A percentile compares a stretch with the other conserved stretches of the same genome.
Conservation (phyloP, 2,329 filamentous ascomycete species). For the Fusarium sp. region DNA sequence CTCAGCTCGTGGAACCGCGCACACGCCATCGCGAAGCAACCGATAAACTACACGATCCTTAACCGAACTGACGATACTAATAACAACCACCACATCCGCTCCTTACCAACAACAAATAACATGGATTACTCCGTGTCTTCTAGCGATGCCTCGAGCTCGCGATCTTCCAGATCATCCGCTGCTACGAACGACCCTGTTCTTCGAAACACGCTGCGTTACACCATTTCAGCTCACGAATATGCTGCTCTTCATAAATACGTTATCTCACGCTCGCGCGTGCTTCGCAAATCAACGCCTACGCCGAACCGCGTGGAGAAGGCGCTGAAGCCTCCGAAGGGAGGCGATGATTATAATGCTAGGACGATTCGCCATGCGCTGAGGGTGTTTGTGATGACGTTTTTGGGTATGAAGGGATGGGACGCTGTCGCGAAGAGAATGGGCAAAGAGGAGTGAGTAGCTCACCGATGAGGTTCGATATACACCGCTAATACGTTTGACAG, state of each 20-base stretch:
- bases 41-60: slow-evolving; percentile 19
- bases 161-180: slow-evolving; percentile 35
- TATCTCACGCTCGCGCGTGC: slow-evolving; percentile 73
- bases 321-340: slow-evolving; percentile 50
- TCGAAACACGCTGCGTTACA: slow-evolving; percentile 88
- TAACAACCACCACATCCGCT: background rate
- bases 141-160: slow-evolving; percentile 39
- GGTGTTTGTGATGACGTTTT: slow-evolving; percentile 73
- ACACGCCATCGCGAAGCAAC: slow-evolving; percentile 21
- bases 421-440: slow-evolving; percentile 61
- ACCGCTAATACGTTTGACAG: slow-evolving; percentile 33
- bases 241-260: slow-evolving; percentile 85
- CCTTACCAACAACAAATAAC: slow-evolving; percentile 1
- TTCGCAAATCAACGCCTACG: slow-evolving; percentile 66
- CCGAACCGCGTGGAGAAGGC: slow-evolving; percentile 64
- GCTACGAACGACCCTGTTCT: slow-evolving; percentile 72
- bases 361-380: slow-evolving; percentile 77
- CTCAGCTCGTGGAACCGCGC: slow-evolving; percentile 41
- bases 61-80: background rate
- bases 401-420: slow-evolving; percentile 72
- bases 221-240: slow-evolving; percentile 87
- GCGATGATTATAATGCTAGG: slow-evolving; percentile 75
- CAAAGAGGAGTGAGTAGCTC: slow-evolving; percentile 57
- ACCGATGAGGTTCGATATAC: background rate
- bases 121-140: slow-evolving; percentile 41